Percentiles rank a stretch among this genome's conserved stretches.
Conservation (phyloP, 805 yeast genomes). For the Kluyveromyces wickerhamii region DNA sequence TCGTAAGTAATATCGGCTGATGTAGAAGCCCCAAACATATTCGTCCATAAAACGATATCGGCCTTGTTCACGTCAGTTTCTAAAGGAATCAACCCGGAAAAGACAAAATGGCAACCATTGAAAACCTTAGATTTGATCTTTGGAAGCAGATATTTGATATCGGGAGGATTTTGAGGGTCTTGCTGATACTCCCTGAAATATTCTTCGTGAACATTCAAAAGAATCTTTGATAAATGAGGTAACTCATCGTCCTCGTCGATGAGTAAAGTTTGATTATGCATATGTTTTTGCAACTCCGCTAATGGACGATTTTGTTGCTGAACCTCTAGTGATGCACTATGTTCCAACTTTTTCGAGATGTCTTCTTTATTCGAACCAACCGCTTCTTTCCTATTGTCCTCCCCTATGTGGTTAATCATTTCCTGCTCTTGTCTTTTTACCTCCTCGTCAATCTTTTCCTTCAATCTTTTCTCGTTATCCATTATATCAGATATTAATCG, state of each 20-base stretch:
- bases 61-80: constrained; percentile 65
- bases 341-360: constrained; percentile 50
- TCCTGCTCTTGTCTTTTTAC: constrained; percentile 31
- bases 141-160: constrained; percentile 65
- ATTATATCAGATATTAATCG: constrained; percentile 27
- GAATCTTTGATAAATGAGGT: constrained; percentile 48
- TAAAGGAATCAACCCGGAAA: constrained; percentile 87
- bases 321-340: constrained; percentile 64
- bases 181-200: constrained; percentile 49
- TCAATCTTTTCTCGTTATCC: constrained; percentile 25
- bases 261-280: constrained; percentile 47
- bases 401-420: constrained; percentile 25
- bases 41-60: constrained; percentile 88
- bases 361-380: constrained; percentile 42
- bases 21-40: constrained; percentile 83
- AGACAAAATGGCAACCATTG: constrained; percentile 58
- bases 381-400: constrained; percentile 35
- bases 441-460: constrained; percentile 27
- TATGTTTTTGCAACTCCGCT: constrained; percentile 70
- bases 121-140: constrained; percentile 63
- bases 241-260: constrained; percentile 81
- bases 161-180: constrained; percentile 46
- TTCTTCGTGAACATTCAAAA: constrained; percentile 54
- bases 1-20: constrained; percentile 58
- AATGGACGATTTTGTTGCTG: constrained; percentile 79